Evolutionary conservation across 345 rosid genomes (phyloP), one percentile per base, ranked within the genome.

Genomic region (Populus euphratica): DNA sequence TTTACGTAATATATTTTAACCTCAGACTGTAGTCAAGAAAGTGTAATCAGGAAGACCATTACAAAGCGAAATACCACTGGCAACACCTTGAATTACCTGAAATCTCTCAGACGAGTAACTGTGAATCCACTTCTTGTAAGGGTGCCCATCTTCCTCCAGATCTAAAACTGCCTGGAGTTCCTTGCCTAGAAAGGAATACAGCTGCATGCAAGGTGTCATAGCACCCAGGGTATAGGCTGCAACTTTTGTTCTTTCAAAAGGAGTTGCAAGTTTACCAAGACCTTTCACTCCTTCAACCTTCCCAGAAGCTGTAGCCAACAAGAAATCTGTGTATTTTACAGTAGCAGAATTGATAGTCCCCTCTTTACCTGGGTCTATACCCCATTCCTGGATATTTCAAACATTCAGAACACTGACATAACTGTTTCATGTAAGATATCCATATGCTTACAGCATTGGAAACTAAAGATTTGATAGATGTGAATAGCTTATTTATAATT

Each of bases 191-290:
- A 81, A 90, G 75, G 95, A 97, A 88, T 94, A 96, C 78, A 94
- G 81, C 83, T 90, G 86, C 99, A 96, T 94, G 89, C 97, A 91
- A 71, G 99, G 99, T 77, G 97, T 83, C 91, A 96, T 88, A 78
- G 98, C 97, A 86, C 96, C 97, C 64, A 96, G 87, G 71, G 93
- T 92, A 80, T 96, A 96, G 68, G 99, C 98, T 3, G 99, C 98
- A 85, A 96, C 92, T 87, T 91, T 96, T 39, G 98, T 96, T 84
- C 86, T 92, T 79, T 92, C 99, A 84, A 96, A 96, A 47, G 98
- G 99, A 73, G 99, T 96, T 68, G 94, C 93, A 78, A 96, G 95
- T 84, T 89, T 90, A 67, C 95, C 97, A 1, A 92, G 97, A 88
- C 89, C 97, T 86, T 91, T 93, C 62, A 87, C 85, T 76, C 98